Evolutionary conservation across 345 rosid species (phyloP).

Genomic region (Sonneratia alba): DNA sequence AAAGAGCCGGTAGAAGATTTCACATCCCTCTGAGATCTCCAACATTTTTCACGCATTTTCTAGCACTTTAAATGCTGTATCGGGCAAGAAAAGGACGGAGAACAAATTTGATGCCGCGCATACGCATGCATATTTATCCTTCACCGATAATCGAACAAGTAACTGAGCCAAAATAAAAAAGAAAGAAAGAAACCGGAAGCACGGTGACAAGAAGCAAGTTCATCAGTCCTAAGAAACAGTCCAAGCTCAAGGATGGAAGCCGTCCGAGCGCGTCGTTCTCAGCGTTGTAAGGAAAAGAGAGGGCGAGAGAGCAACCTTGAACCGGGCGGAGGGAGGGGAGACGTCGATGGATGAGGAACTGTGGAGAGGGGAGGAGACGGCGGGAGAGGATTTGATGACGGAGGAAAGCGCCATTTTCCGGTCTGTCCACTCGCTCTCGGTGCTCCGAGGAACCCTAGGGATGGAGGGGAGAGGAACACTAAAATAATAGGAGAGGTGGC

Average conservation of each 20-base stretch:
- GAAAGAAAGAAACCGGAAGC: no score
- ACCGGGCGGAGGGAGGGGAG: slow-evolving; percentile 19
- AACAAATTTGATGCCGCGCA: no score
- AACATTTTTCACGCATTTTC: no score
- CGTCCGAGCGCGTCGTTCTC: not conserved
- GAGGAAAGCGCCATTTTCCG: slow-evolving; percentile 54
- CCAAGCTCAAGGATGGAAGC: not conserved
- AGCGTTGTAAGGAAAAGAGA: not conserved
- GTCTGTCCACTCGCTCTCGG: not conserved
- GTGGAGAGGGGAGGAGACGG: slow-evolving; percentile 32
- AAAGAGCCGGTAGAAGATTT: not conserved
- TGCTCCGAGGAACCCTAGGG: slow-evolving; percentile 18
- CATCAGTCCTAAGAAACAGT: no score
- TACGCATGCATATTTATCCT: no score
- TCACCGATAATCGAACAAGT: no score
- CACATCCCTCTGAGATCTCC: no score
- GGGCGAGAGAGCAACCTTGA: slow-evolving; percentile 5
- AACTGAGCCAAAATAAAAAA: no score
- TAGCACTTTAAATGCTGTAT: no score
- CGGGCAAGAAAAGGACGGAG: no score
- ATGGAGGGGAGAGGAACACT: slow-evolving; percentile 3
- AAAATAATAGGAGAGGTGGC: not conserved
- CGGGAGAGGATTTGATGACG: slow-evolving; percentile 52
- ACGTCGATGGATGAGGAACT: slow-evolving; percentile 28
- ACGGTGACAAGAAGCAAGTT: no score